Percentiles rank a stretch among this genome's conserved stretches.
Conservation (phyloP, 2,329 filamentous ascomycete species). For the Rasamsonia emersonii region DNA sequence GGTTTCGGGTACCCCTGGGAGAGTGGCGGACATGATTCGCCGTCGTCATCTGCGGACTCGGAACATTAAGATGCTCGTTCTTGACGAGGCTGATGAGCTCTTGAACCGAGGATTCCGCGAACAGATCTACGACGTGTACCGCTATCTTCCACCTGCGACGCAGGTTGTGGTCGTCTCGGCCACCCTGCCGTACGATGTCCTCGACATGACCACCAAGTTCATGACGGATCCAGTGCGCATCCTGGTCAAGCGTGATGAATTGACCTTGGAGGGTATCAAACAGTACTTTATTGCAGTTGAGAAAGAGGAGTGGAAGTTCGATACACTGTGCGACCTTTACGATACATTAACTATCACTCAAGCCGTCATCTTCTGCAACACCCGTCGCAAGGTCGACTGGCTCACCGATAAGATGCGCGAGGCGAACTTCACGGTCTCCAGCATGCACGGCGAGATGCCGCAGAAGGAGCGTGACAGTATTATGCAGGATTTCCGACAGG, state of each 20-base stretch:
- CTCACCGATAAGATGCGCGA: constrained; percentile 98
- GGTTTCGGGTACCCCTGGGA: constrained; percentile 92
- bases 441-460: constrained; percentile 99
- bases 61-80: constrained; percentile 70
- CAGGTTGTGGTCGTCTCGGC: constrained; percentile 98
- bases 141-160: constrained; percentile 89
- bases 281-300: constrained; percentile 99
- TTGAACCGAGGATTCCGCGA: constrained; percentile 94
- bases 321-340: constrained; percentile 96
- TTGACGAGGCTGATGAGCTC: constrained; percentile 68
- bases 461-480: constrained; percentile 97
- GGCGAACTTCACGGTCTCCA: constrained; percentile 95
- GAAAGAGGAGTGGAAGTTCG: constrained; percentile 99
- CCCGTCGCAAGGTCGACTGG: constrained; percentile 98
- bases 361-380: constrained; percentile 99
- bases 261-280: constrained; percentile 94
- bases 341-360: constrained; percentile 98
- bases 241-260: constrained; percentile 94
- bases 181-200: constrained; percentile 92
- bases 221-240: constrained; percentile 98
- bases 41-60: constrained; percentile 63
- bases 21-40: constrained; percentile 79
- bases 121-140: constrained; percentile 98
- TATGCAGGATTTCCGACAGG: constrained; percentile 98
- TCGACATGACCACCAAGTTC: constrained; percentile 99